phyloP scores from a whole-genome alignment of 495 filamentous ascomycete genomes.

The Aspergillus leporis region DNA sequence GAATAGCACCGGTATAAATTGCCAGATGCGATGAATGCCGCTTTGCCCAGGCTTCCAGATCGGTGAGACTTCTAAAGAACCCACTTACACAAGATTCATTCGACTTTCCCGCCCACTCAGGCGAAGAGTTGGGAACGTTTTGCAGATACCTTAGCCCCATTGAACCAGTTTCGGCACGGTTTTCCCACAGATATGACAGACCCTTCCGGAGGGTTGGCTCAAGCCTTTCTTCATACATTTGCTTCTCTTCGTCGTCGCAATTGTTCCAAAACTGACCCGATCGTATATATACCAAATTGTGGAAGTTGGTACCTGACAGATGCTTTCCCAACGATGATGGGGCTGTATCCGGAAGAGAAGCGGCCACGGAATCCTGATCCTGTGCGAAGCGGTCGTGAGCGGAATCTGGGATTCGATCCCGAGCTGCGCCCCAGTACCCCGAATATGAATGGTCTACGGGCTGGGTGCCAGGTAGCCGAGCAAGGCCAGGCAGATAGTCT shows the following conservation, averaged over 20 bases:
- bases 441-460: constrained; percentile 15
- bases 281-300: constrained; percentile 25
- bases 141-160: constrained; percentile 18
- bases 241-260: constrained; percentile 12
- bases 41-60: constrained; percentile 24
- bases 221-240: constrained; percentile 11
- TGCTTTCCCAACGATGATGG: constrained; percentile 1
- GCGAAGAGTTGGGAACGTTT: not conserved
- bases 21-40: constrained; percentile 24
- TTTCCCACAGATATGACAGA: constrained; percentile 18
- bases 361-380: not conserved
- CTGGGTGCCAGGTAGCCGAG: constrained; percentile 9
- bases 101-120: not conserved
- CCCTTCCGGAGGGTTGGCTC: constrained; percentile 19
- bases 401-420: constrained; percentile 25
- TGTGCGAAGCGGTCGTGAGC: constrained; percentile 12
- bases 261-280: constrained; percentile 24
- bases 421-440: constrained; percentile 30
- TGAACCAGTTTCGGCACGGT: constrained; percentile 8
- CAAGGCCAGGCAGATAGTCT: constrained; percentile 24
- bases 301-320: constrained; percentile 16
- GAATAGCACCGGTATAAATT: constrained; percentile 22
- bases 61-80: constrained; percentile 20
- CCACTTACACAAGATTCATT: constrained; percentile 24
- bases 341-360: not conserved